Percentiles rank a stretch among this genome's conserved stretches.
Evolutionary conservation across 805 yeast genomes (phyloP).

Genomic region (Lipomyces mesembrius): DNA sequence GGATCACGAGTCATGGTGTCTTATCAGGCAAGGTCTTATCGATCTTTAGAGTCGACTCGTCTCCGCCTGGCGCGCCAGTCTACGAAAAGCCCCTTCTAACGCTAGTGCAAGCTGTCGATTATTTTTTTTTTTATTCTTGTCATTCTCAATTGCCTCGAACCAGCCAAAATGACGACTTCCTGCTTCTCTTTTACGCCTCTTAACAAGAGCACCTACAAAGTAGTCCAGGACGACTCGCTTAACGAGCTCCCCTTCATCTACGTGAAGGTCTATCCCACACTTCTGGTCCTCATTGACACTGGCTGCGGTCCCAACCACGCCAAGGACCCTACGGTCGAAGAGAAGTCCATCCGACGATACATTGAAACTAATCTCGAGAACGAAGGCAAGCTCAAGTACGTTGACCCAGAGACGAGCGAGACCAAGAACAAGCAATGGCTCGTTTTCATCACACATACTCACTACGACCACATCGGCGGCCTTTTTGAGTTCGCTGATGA

Average conservation of each 20-base stretch:
- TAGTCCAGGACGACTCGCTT: constrained; percentile 37
- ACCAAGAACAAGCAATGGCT: constrained; percentile 35
- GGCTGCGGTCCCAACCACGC: constrained; percentile 37
- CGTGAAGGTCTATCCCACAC: constrained; percentile 36
- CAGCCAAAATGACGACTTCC: constrained; percentile 16
- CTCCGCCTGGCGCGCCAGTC: background rate
- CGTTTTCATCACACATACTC: constrained; percentile 37
- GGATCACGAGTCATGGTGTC: background rate
- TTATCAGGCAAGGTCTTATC: background rate
- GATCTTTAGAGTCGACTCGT: background rate
- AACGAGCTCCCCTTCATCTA: constrained; percentile 36
- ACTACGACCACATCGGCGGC: constrained; percentile 38
- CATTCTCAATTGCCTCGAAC: background rate
- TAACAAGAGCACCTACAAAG: constrained; percentile 32
- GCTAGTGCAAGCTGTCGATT: too few species aligned
- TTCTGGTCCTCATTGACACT: constrained; percentile 33
- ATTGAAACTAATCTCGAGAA: constrained; percentile 29
- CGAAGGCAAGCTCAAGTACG: constrained; percentile 21
- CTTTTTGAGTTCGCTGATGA: constrained; percentile 33
- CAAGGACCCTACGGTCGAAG: constrained; percentile 31
- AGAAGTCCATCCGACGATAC: constrained; percentile 32
- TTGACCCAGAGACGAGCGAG: constrained; percentile 19
- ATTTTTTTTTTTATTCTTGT: too few species aligned
- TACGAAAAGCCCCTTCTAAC: too few species aligned
- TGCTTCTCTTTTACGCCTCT: constrained; percentile 31